A percentile compares a stretch with the other conserved stretches of the same genome.
phyloP scores from a whole-genome alignment of 371 early-diverging fungal species.

The Nematocida sp. region DNA sequence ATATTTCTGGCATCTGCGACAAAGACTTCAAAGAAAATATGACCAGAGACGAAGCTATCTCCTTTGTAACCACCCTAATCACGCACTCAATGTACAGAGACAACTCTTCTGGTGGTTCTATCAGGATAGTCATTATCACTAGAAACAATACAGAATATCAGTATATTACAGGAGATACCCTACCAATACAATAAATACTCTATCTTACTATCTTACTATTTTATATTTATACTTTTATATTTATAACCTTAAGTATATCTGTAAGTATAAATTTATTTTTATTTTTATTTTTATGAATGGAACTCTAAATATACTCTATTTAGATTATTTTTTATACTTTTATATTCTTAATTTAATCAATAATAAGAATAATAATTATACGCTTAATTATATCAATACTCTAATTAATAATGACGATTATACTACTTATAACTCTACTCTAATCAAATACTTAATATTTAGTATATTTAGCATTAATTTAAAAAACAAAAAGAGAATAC shows the following conservation, averaged over 20 bases:
- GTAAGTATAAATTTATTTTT: background rate
- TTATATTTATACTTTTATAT: no score
- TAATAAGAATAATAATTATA: background rate
- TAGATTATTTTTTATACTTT: conserved; percentile 34
- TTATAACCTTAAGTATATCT: no score
- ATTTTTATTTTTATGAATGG: conserved; percentile 10
- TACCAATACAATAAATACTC: conserved; percentile 21
- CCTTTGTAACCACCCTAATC: conserved; percentile 82
- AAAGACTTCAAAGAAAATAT: conserved; percentile 74
- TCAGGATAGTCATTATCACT: conserved; percentile 86
- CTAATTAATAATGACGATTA: no score
- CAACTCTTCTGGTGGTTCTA: conserved; percentile 92
- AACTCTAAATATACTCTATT: conserved; percentile 45
- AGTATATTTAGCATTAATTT: no score
- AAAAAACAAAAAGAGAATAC: no score
- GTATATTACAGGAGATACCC: conserved; percentile 73
- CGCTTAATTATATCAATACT: no score
- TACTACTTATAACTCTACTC: no score
- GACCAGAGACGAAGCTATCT: conserved; percentile 77
- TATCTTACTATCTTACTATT: no score
- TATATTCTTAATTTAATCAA: conserved; percentile 1
- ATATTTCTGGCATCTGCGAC: conserved; percentile 95
- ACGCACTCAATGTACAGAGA: conserved; percentile 90
- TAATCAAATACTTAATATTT: no score
- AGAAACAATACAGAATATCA: conserved; percentile 78